Percentiles rank a stretch among this genome's conserved stretches.
Evolutionary conservation across 2,329 filamentous ascomycete genomes (phyloP).

Genomic region (Phyllosticta paracitricarpa): DNA sequence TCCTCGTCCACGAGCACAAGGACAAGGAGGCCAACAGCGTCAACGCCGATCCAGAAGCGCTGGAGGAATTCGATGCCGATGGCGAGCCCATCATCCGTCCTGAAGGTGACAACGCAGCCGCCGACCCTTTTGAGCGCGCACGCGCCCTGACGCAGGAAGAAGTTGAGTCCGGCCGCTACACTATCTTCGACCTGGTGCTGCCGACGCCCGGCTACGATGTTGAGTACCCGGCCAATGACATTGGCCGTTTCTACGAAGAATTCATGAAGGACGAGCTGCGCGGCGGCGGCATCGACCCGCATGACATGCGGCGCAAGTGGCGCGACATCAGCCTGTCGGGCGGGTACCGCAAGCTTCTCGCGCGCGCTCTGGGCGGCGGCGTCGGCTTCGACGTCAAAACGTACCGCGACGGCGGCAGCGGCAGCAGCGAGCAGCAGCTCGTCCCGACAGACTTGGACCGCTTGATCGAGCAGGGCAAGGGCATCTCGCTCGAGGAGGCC

Average conservation of each 20-base stretch:
- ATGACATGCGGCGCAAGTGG: slow-evolving; percentile 76
- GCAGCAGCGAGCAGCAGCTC: slow-evolving; percentile 67
- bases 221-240: slow-evolving; percentile 71
- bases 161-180: slow-evolving; percentile 62
- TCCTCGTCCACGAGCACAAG: slow-evolving; percentile 54
- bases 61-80: slow-evolving; percentile 43
- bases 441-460: slow-evolving; percentile 77
- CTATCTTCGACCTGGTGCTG: slow-evolving; percentile 79
- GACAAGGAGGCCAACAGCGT: slow-evolving; percentile 29
- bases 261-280: slow-evolving; percentile 69
- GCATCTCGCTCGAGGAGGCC: slow-evolving; percentile 14
- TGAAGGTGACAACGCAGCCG: slow-evolving; percentile 46
- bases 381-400: slow-evolving; percentile 57
- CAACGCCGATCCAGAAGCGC: slow-evolving; percentile 13
- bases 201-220: slow-evolving; percentile 90
- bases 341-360: slow-evolving; percentile 76
- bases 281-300: slow-evolving; percentile 71
- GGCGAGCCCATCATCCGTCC: slow-evolving; percentile 59
- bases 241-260: slow-evolving; percentile 71
- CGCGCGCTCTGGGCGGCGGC: slow-evolving; percentile 49
- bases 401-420: not conserved
- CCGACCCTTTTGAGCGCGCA: slow-evolving; percentile 57
- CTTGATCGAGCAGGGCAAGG: slow-evolving; percentile 38
- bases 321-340: slow-evolving; percentile 84
- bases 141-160: slow-evolving; percentile 69